These are phyloP conservation scores for Cyberlindnera xishuangbannaensis DNA, from an alignment of 805 yeast species.

Conservation along the genomic window DNA sequence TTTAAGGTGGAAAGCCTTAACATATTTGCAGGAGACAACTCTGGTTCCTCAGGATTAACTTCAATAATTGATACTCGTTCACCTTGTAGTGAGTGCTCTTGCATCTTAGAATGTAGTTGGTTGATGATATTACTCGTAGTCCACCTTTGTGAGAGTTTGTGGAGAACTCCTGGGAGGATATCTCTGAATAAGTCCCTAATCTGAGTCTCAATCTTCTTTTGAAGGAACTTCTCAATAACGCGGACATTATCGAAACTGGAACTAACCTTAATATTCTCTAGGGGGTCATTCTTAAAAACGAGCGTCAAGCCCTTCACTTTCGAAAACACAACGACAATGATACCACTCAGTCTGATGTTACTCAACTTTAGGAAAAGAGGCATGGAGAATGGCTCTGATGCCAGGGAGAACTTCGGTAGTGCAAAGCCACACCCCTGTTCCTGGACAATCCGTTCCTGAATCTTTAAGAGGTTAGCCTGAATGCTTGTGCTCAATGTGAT, in stretches of 20 bases:
- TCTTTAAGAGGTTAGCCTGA: slow-evolving; percentile 78
- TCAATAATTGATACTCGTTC: slow-evolving; percentile 39
- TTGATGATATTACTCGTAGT: slow-evolving; percentile 34
- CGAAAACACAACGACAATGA: slow-evolving; percentile 78
- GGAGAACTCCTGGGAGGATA: slow-evolving; percentile 74
- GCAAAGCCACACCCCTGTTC: slow-evolving; percentile 42
- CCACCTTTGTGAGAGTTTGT: slow-evolving; percentile 67
- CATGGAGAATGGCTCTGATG: slow-evolving; percentile 63
- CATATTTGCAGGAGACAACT: slow-evolving; percentile 60
- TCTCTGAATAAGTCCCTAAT: slow-evolving; percentile 78
- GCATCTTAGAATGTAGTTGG: slow-evolving; percentile 21
- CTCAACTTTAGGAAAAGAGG: slow-evolving; percentile 74
- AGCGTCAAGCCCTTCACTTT: slow-evolving; percentile 78
- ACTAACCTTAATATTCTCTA: slow-evolving; percentile 74
- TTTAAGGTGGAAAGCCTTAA: slow-evolving; percentile 61
- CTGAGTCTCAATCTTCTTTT: slow-evolving; percentile 75
- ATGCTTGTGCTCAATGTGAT: slow-evolving; percentile 73
- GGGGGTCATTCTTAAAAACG: slow-evolving; percentile 85
- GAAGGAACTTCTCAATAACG: slow-evolving; percentile 77
- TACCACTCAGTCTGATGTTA: slow-evolving; percentile 68
- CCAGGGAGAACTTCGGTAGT: slow-evolving; percentile 59
- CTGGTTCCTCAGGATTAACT: slow-evolving; percentile 54
- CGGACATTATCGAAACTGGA: slow-evolving; percentile 85
- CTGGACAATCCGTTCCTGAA: slow-evolving; percentile 35
- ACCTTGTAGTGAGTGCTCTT: slow-evolving; percentile 18